A percentile compares a stretch with the other conserved stretches of the same genome.
Conservation (phyloP, 2,329 filamentous ascomycete species). For the Microascus cirrosus region DNA sequence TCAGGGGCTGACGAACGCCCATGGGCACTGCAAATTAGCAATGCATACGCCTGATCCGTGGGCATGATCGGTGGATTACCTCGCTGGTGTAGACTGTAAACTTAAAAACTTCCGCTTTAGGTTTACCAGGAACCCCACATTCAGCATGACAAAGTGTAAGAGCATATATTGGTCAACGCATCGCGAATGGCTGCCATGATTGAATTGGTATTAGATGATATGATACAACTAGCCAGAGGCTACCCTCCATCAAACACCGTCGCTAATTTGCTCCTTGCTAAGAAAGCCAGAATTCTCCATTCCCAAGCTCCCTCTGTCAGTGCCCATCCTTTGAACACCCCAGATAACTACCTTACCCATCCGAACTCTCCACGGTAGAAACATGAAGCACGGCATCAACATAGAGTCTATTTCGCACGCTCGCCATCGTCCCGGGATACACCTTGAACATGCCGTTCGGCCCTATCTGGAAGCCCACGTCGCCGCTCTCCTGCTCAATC, state of each 20-base stretch:
- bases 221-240: not conserved
- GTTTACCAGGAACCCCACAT: too few relatives aligned
- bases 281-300: not conserved
- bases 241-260: not conserved
- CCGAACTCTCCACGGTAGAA: conserved; percentile 15
- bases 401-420: conserved; percentile 31
- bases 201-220: not conserved
- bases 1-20: too few relatives aligned
- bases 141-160: too few relatives aligned
- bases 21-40: too few relatives aligned
- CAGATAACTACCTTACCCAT: not conserved
- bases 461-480: conserved; percentile 26
- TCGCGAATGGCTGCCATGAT: not conserved
- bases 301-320: too few relatives aligned
- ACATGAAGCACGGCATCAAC: conserved; percentile 30
- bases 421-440: conserved; percentile 22
- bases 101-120: too few relatives aligned
- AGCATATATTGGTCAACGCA: too few relatives aligned
- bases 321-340: not conserved
- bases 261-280: not conserved
- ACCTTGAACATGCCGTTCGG: conserved; percentile 32
- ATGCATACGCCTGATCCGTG: too few relatives aligned
- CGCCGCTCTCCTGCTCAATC: conserved; percentile 13
- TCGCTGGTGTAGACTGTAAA: too few relatives aligned
- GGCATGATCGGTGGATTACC: too few relatives aligned